Base-by-base conservation (phyloP, 2,329 filamentous ascomycete genomes). In the Fusarium caatingaense region DNA sequence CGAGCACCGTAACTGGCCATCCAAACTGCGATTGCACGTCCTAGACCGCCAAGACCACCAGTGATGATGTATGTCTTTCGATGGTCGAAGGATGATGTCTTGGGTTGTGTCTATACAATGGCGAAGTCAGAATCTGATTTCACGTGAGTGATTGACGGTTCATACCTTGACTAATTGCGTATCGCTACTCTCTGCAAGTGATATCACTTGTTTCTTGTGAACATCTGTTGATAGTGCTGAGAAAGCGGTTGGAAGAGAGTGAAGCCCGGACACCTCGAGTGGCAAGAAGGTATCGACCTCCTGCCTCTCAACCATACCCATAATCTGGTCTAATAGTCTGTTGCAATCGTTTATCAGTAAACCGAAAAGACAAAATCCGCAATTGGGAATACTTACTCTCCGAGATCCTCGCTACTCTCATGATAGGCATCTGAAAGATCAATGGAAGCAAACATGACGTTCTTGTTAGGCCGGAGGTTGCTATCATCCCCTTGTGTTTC, bases 1-100 rank as follows among this genome's bases (percentile, higher is more conserved):
- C 60, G 71, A 46, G 71, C 71, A 18, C 71, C 71, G 16, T 73
- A 72, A 47, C 71, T 73, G 4, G 71, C 71, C 71, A 73, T 73
- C 71, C 71, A 73, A 6, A 73, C 57, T 5, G 71, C 72, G 20
- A 73, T 70, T 6, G 71, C 68, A 8, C 71, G 71, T 16, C 71
- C 71, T 5, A 73, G 50, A 10, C 71, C 71, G 54, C 71, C 71
- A 27, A 73, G 71, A 21, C 71, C 71, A 1, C 71, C 71, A 41
- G 71, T 73, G 23, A 73, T 73, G 46, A 73, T 73, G 41, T 73
- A 73, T 34, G 71, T 72, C 56, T 73, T 73, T 54, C 59, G 32
- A 6, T 23, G 12, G 13, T 60, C 51, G 57, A 73, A 72, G 16
- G 18, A 13, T 20, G 63, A 68, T 8, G 69, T 71, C 44, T 71